A percentile compares a stretch with the other conserved stretches of the same genome.
Evolutionary conservation across 139 green algal species (phyloP).

Genomic region (Chlamydomonas sp.): DNA sequence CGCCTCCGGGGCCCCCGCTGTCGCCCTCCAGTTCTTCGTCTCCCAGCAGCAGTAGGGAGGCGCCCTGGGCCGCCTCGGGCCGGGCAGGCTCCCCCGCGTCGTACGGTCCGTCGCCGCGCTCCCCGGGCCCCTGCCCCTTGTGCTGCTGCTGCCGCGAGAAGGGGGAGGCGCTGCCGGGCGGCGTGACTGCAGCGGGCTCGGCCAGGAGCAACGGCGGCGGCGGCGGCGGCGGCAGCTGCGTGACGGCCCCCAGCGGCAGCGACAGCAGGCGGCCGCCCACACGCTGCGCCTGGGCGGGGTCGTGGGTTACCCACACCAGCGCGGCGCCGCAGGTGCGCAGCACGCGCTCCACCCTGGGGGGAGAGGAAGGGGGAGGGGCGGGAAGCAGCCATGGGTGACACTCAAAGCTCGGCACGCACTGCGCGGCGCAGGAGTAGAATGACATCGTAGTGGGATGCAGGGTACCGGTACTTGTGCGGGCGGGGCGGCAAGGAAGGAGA

Average conservation of each 20-base stretch:
- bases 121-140: no score
- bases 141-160: no score
- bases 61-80: no score
- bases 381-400: not conserved
- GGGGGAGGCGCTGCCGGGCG: no score
- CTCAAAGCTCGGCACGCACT: not conserved
- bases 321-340: slow-evolving; percentile 65
- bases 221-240: slow-evolving; percentile 20
- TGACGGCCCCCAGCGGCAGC: slow-evolving; percentile 66
- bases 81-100: no score
- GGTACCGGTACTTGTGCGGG: not conserved
- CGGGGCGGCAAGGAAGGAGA: no score
- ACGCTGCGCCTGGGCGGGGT: slow-evolving; percentile 71
- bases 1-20: no score
- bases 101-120: no score
- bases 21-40: no score
- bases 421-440: not conserved
- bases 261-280: slow-evolving; percentile 80
- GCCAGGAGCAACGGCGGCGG: not conserved
- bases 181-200: no score
- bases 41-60: no score
- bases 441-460: not conserved
- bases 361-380: not conserved
- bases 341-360: slow-evolving; percentile 69
- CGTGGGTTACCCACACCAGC: slow-evolving; percentile 87